Base-by-base conservation (phyloP, 2,329 filamentous ascomycete genomes). In the Aspergillus oerlinghausenensis region DNA sequence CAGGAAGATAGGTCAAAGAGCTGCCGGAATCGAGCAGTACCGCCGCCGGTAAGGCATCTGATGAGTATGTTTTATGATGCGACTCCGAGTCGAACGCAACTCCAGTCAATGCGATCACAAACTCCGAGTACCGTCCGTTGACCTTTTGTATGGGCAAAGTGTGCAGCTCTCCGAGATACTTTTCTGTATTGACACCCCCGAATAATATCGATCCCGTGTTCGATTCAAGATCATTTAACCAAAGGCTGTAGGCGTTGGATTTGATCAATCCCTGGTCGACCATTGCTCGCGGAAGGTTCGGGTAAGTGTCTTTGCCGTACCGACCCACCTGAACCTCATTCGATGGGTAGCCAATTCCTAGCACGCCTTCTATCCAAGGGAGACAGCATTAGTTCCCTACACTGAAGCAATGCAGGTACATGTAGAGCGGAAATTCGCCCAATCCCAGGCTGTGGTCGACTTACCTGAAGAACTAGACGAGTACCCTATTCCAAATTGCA, bases 321-420 rank as follows among this genome's bases (percentile, higher is more conserved):
- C 81, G 60, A 52, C 81, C 80, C 49, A 89, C 67, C 47, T 68
- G 63, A n/a, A 67, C 68, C 74, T 97, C 92, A 70, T 95, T 94
- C 61, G 80, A 72, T 0, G 82, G 70, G 70, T 96, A 97, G 6
- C 92, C 92, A 59, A 97, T 88, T 19, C 92, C 92, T 21, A 97
- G 73, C 45, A 97, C 90, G 42, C 90, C 90, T 71, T 95, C 84
- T 53, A 74, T 59, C 14, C 8, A 32, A 42, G 43, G 32, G 19
- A 35, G 48, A 32, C 29, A 54, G 14, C 32, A 35, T 35, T 35
- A 32, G 25, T 10, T 47, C 21, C 7, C 21, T 47, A 11, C 7
- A 19, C 19, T 43, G 23, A 45, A 26, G 38, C 8, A 35, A 28
- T 14, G 11, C 3, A 40, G n/a, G 26, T 51, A 51, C 21, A 23